phyloP scores from a whole-genome alignment of 495 filamentous ascomycete genomes.

The Talaromyces wortmannii region DNA sequence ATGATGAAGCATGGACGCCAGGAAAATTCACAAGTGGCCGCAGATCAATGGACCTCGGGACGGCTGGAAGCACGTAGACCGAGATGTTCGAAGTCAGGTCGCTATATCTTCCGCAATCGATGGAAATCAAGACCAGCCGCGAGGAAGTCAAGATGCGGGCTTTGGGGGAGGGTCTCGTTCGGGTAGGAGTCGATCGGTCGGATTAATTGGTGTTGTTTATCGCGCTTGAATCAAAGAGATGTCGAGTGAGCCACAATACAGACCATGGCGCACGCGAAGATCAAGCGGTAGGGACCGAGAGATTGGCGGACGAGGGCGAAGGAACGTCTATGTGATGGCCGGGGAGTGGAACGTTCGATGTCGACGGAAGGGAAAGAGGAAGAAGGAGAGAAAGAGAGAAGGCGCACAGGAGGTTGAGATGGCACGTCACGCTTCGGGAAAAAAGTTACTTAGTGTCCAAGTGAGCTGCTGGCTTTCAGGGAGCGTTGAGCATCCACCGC shows the following conservation, averaged over 20 bases:
- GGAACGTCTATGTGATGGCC: slow-evolving; percentile 3
- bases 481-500: neutral
- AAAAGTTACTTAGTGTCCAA: neutral
- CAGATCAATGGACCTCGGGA: neutral
- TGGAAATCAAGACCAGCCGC: neutral
- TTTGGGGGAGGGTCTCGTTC: neutral
- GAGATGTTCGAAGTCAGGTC: neutral
- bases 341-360: slow-evolving; percentile 2
- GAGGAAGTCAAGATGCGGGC: neutral
- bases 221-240: slow-evolving; percentile 2
- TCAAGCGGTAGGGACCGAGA: neutral
- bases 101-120: no score
- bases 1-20: slow-evolving; percentile 46
- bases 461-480: neutral
- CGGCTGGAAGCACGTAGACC: slow-evolving; percentile 1
- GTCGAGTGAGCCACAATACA: slow-evolving; percentile 15
- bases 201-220: neutral
- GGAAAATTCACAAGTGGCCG: neutral
- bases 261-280: slow-evolving; percentile 22
- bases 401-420: neutral
- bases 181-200: neutral
- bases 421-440: slow-evolving; percentile 4
- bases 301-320: neutral
- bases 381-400: slow-evolving; percentile 5
- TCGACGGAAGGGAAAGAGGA: slow-evolving; percentile 6